These are phyloP conservation scores for Platanthera guangdongensis DNA, from an alignment of 106 monocot species.

Conservation along the genomic window DNA sequence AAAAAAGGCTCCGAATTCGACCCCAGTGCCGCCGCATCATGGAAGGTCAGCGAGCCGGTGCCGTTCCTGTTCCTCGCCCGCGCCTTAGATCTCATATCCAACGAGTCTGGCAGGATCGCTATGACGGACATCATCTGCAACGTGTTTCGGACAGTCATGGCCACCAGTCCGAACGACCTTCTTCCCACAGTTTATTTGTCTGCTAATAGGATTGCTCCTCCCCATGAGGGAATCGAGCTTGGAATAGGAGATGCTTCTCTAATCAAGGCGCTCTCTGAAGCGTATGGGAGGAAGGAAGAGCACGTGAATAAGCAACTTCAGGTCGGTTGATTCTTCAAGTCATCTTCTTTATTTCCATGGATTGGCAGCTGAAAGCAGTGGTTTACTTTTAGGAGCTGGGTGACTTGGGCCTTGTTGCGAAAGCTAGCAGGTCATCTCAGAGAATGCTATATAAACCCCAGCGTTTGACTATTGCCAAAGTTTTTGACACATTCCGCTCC, in stretches of 20 bases:
- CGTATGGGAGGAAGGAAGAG: conserved; percentile 88
- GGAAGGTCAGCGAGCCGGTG: conserved; percentile 72
- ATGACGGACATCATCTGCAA: conserved; percentile 87
- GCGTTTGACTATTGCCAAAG: conserved; percentile 64
- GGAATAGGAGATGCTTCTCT: conserved; percentile 89
- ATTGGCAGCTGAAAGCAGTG: not conserved
- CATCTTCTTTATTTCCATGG: not conserved
- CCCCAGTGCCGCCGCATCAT: conserved; percentile 48
- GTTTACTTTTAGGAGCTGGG: conserved; percentile 63
- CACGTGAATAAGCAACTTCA: conserved; percentile 81
- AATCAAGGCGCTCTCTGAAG: conserved; percentile 67
- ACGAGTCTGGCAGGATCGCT: conserved; percentile 66
- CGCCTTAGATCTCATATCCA: conserved; percentile 67
- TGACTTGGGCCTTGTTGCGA: conserved; percentile 88
- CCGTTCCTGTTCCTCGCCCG: conserved; percentile 80
- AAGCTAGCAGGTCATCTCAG: conserved; percentile 76
- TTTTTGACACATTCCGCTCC: conserved; percentile 73
- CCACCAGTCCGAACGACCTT: conserved; percentile 68
- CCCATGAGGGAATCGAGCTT: conserved; percentile 88
- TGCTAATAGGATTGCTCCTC: conserved; percentile 72
- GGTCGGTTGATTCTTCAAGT: conserved; percentile 21
- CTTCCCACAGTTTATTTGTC: conserved; percentile 69
- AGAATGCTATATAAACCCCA: conserved; percentile 76
- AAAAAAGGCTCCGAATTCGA: conserved; percentile 61
- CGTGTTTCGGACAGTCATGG: conserved; percentile 80